Conservation (phyloP, 176 grass and related monocot species). For the Rhynchospora breviuscula region DNA sequence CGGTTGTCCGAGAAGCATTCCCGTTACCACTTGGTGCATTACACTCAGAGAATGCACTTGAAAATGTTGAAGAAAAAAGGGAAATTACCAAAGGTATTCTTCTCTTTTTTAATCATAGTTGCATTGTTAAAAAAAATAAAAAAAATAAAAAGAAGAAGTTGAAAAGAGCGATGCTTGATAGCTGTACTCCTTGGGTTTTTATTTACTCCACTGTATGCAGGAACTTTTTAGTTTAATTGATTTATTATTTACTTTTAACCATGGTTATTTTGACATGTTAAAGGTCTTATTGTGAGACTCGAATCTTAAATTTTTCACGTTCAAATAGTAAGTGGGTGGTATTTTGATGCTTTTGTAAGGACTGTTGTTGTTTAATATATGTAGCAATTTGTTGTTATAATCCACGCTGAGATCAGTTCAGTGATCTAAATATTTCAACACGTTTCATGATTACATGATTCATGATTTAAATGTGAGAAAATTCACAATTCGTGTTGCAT, state of each 20-base stretch:
- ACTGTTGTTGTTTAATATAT: neutral
- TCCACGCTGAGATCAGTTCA: neutral
- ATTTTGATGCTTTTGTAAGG: neutral
- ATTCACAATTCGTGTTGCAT: neutral
- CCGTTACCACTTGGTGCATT: conserved; percentile 92
- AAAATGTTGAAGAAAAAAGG: conserved; percentile 92
- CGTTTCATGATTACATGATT: neutral
- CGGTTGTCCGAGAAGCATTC: conserved; percentile 85
- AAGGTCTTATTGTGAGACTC: neutral
- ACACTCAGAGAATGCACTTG: conserved; percentile 92
- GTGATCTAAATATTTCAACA: neutral
- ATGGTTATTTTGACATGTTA: neutral
- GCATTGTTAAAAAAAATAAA: neutral
- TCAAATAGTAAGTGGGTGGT: neutral
- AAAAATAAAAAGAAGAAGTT: neutral
- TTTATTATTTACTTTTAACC: neutral
- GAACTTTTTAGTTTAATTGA: neutral
- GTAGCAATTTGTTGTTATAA: neutral
- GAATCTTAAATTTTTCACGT: neutral
- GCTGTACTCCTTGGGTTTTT: neutral
- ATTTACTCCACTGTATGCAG: neutral
- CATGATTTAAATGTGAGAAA: neutral
- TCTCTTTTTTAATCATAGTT: neutral
- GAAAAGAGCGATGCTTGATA: neutral
- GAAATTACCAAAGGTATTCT: conserved; percentile 72